These are phyloP conservation scores for Infundibulicybe gibba DNA, from an alignment of 768 basidiomycete species.

Conservation along the genomic window DNA sequence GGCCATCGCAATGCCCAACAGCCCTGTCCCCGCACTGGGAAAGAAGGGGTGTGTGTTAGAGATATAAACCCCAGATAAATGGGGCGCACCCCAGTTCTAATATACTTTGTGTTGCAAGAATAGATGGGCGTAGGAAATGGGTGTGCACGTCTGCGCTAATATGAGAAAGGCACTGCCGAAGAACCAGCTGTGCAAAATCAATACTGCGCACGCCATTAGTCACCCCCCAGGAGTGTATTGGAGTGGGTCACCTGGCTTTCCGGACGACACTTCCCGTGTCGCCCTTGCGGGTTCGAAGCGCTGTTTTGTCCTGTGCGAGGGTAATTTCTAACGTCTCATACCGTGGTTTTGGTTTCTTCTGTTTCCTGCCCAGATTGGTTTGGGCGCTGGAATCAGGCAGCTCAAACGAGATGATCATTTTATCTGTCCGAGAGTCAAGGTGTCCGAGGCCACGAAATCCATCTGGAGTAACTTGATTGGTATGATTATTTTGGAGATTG, in stretches of 20 bases:
- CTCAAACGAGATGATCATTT: constrained; percentile 53
- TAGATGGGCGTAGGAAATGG: constrained; percentile 33
- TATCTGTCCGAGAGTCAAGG: constrained; percentile 59
- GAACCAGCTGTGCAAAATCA: constrained; percentile 59
- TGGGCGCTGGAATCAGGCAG: constrained; percentile 16
- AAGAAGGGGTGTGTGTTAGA: constrained; percentile 5
- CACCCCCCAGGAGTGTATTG: neutral
- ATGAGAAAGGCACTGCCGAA: constrained; percentile 51
- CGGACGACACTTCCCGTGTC: constrained; percentile 87
- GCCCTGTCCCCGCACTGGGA: constrained; percentile 67
- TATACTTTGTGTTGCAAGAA: constrained; percentile 38
- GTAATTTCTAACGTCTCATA: constrained; percentile 38
- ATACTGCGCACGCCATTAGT: constrained; percentile 37
- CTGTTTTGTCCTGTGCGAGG: constrained; percentile 72
- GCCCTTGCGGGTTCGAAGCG: constrained; percentile 67
- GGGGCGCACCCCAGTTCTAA: constrained; percentile 68
- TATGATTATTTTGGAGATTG: constrained; percentile 23
- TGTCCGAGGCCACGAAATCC: constrained; percentile 59
- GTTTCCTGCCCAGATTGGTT: constrained; percentile 12
- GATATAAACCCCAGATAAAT: constrained; percentile 1
- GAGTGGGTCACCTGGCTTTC: constrained; percentile 62
- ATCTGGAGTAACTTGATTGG: constrained; percentile 7
- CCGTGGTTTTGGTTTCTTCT: constrained; percentile 12
- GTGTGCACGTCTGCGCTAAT: constrained; percentile 21
- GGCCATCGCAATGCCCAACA: constrained; percentile 59